A percentile compares a stretch with the other conserved stretches of the same genome.
phyloP scores from a whole-genome alignment of 495 filamentous ascomycete species.

The Trichoderma erinaceum region DNA sequence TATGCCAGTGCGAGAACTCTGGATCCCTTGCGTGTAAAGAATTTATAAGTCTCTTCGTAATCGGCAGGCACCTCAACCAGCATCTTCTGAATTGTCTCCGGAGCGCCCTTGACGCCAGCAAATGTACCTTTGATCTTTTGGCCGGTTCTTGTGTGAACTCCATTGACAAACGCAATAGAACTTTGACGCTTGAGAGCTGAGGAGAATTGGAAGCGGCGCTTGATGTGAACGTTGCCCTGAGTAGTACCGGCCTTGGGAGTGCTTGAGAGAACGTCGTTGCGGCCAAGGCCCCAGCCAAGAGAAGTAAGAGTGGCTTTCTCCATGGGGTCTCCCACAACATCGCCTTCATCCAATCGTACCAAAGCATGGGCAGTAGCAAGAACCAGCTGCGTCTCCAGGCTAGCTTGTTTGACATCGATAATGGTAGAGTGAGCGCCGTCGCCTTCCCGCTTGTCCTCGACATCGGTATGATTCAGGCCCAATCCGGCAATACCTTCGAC shows the following conservation, averaged over 20 bases:
- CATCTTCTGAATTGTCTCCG: conserved; percentile 93
- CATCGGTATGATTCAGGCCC: conserved; percentile 61
- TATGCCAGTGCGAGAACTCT: conserved; percentile 91
- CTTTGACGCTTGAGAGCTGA: conserved; percentile 94
- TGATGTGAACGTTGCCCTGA: conserved; percentile 72
- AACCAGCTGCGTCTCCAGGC: conserved; percentile 80
- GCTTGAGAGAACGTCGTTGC: conserved; percentile 70
- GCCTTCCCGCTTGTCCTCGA: conserved; percentile 62
- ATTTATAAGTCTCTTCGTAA: conserved; percentile 97
- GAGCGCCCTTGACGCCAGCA: conserved; percentile 92
- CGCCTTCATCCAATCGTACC: conserved; percentile 93
- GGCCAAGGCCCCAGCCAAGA: conserved; percentile 85
- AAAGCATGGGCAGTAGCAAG: conserved; percentile 93
- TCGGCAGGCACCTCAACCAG: conserved; percentile 72
- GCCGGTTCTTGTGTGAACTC: conserved; percentile 58
- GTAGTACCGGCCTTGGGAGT: conserved; percentile 23
- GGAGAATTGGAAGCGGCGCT: conserved; percentile 96
- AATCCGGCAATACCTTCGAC: conserved; percentile 96
- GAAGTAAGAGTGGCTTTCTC: conserved; percentile 89
- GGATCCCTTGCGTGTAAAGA: conserved; percentile 91
- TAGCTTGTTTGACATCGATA: conserved; percentile 56
- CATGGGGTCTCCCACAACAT: conserved; percentile 98
- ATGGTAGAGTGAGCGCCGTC: conserved; percentile 75
- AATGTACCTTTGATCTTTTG: conserved; percentile 77
- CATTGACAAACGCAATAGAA: conserved; percentile 75